phyloP scores from a whole-genome alignment of 2,329 filamentous ascomycete species.

The Colletotrichum tofieldiae region DNA sequence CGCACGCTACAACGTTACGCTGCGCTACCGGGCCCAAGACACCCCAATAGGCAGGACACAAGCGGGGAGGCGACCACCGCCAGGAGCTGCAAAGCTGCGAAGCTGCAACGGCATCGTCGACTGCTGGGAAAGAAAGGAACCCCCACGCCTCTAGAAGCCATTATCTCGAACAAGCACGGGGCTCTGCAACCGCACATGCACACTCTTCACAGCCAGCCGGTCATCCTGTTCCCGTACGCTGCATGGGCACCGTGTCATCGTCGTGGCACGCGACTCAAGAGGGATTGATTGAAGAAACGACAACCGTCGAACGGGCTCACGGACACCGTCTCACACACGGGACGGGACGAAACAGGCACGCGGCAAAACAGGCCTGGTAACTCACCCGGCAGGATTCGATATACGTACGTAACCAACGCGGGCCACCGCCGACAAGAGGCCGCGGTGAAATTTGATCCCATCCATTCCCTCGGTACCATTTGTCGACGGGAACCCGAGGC shows the following conservation, averaged over 20 bases:
- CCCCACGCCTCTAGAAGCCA: conserved; percentile 4
- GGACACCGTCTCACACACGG: background rate
- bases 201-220: background rate
- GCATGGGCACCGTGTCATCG: background rate
- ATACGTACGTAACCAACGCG: conserved; percentile 23
- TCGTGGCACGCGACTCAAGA: conserved; percentile 11
- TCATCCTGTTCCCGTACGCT: background rate
- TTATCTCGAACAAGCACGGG: conserved; percentile 18
- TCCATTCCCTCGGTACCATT: conserved; percentile 33
- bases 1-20: conserved; percentile 19
- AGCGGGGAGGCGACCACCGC: background rate
- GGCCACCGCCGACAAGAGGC: conserved; percentile 32
- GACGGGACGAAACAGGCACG: background rate
- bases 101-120: background rate
- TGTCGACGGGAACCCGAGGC: conserved; percentile 20
- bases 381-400: conserved; percentile 4
- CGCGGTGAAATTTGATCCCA: conserved; percentile 34
- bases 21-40: background rate
- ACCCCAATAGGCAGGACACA: conserved; percentile 11
- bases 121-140: conserved; percentile 23
- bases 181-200: background rate
- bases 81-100: background rate
- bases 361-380: background rate
- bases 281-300: background rate
- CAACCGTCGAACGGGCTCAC: background rate